These are phyloP conservation scores for Podila minutissima DNA, from an alignment of 192 early-diverging fungal species.

Conservation along the genomic window DNA sequence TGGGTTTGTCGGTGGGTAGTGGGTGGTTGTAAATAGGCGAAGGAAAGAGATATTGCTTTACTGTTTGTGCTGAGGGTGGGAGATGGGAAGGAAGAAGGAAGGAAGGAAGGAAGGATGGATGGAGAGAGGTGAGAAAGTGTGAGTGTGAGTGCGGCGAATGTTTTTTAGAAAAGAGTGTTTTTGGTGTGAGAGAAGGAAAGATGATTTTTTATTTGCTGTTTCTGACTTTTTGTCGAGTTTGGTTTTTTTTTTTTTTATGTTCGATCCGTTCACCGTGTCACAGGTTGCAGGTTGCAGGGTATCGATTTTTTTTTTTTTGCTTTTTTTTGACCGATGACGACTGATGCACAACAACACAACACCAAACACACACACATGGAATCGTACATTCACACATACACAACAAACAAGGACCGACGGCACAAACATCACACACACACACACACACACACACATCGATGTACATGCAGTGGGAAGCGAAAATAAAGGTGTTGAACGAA, in stretches of 20 bases:
- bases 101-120: not conserved
- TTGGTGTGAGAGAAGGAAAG: not conserved
- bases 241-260: not conserved
- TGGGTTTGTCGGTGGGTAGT: not conserved
- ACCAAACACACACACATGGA: not conserved
- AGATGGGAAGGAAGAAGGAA: not conserved
- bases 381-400: no score
- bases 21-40: not conserved
- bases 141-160: not conserved
- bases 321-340: no score
- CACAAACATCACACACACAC: not conserved
- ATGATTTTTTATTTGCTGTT: no score
- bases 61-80: not conserved
- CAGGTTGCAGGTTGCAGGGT: no score
- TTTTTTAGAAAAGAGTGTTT: not conserved
- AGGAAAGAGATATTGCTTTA: not conserved
- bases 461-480: not conserved
- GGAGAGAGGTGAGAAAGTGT: not conserved
- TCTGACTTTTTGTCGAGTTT: not conserved
- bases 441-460: not conserved
- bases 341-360: no score
- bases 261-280: constrained; percentile 1
- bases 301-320: no score
- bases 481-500: not conserved
- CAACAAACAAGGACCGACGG: no score